Evolutionary conservation across 805 yeast species (phyloP).

Genomic region (Candida lessepsii): DNA sequence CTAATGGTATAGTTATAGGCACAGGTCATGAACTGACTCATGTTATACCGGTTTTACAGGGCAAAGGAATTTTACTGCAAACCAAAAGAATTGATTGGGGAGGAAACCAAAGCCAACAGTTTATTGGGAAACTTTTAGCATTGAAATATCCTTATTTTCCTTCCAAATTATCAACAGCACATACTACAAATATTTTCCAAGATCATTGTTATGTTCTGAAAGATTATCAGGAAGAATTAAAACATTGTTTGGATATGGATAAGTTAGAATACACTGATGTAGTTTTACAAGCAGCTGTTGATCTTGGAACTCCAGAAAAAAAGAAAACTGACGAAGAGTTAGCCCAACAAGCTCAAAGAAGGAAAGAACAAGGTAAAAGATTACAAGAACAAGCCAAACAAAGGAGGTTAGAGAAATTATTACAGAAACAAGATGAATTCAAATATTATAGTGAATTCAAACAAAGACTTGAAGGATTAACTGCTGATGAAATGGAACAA

Average conservation of each 20-base stretch:
- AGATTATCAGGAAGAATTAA: conserved; percentile 65
- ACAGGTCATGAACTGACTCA: conserved; percentile 82
- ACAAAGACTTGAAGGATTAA: conserved; percentile 47
- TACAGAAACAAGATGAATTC: conserved; percentile 77
- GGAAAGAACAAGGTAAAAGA: conserved; percentile 81
- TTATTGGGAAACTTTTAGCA: conserved; percentile 58
- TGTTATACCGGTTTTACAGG: conserved; percentile 77
- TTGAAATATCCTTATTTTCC: conserved; percentile 94
- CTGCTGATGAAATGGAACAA: conserved; percentile 50
- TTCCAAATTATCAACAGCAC: conserved; percentile 58
- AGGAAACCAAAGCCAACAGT: conserved; percentile 70
- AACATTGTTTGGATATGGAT: conserved; percentile 55
- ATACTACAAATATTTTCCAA: conserved; percentile 65
- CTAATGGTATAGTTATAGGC: conserved; percentile 70
- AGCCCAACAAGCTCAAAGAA: conserved; percentile 68
- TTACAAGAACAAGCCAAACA: conserved; percentile 92
- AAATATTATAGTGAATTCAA: conserved; percentile 64
- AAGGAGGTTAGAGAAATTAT: conserved; percentile 73
- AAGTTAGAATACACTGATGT: conserved; percentile 67
- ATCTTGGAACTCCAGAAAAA: conserved; percentile 57
- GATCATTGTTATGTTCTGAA: conserved; percentile 77
- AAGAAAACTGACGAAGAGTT: conserved; percentile 85
- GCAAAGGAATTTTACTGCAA: conserved; percentile 61
- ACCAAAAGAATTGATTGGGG: conserved; percentile 91
- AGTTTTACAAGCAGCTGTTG: conserved; percentile 75